phyloP scores from a whole-genome alignment of 805 yeast genomes.

The Candida saitoana region DNA sequence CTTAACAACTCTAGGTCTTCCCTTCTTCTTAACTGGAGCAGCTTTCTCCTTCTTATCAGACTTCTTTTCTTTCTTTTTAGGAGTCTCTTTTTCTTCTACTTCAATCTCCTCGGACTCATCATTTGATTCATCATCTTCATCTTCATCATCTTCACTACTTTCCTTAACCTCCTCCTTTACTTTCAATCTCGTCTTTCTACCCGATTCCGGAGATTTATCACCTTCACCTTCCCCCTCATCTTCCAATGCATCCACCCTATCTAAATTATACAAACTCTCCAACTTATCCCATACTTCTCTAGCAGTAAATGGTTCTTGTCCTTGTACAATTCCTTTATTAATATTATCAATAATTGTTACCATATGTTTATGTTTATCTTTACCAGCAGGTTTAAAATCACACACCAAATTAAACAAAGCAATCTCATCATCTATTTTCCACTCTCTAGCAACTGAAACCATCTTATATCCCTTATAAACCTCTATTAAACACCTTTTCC shows the following conservation, averaged over 20 bases:
- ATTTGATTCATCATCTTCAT: constrained; percentile 15
- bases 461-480: neutral
- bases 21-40: neutral
- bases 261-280: constrained; percentile 49
- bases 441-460: constrained; percentile 24
- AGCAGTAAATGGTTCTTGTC: constrained; percentile 32
- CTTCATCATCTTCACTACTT: constrained; percentile 12
- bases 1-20: constrained; percentile 5
- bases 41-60: constrained; percentile 1
- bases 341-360: constrained; percentile 38
- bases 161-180: constrained; percentile 7
- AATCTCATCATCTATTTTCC: constrained; percentile 64
- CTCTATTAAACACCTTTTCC: neutral
- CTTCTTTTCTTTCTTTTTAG: neutral
- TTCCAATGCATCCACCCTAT: constrained; percentile 55
- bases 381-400: constrained; percentile 67
- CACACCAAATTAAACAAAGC: constrained; percentile 58
- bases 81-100: constrained; percentile 9
- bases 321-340: constrained; percentile 21
- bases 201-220: neutral
- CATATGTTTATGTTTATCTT: constrained; percentile 41
- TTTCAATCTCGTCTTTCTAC: constrained; percentile 15
- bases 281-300: constrained; percentile 59
- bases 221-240: constrained; percentile 14
- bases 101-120: constrained; percentile 7